Evolutionary conservation across 257 asterid genomes (phyloP), one percentile per base, ranked within the genome.

Genomic region (Pogostemon cablin): DNA sequence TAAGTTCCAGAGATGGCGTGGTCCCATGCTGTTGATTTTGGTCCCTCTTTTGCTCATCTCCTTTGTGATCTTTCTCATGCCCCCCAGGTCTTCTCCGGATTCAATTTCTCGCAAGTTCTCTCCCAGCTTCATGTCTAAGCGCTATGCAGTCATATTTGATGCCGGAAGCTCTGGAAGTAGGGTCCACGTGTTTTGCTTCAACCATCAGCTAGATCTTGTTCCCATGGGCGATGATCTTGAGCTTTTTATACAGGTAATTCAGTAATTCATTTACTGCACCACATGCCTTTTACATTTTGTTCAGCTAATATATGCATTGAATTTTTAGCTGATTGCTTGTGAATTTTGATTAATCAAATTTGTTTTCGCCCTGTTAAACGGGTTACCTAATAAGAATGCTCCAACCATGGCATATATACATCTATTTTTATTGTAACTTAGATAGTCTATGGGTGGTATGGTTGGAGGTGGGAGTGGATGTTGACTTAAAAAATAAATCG

Each of bases 111-210:
- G 88, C 43, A 81, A 78, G 68, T 69, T 84, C 65, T 74, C 86
- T 40, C 81, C 83, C 38, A 9, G 81, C 49, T 82, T 60, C 73
- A 72, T 61, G 83, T 76, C 82, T 6, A 83, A 75, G 62, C 74
- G 72, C 0, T 92, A 90, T 67, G 98, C 98, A 0, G 97, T 90
- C 52, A 84, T 92, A 60, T 92, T 92, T 67, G 97, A 92, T 58
- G 98, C 98, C 0, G 96, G 98, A 5, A 92, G 98, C 75, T 90
- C 98, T 1, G 98, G 97, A 42, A 92, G 96, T 73, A 80, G 98
- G 78, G 98, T 90, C 53, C 98, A 92, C 52, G 97, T 88, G 25
- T 92, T 92, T 69, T 81, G 95, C 78, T 92, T 92, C 75, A 77
- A 88, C 66, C 69, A 85, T 56, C 72, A 79, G 56, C 84, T 92